Conservation (phyloP, 129 eudicot genomes). For the Artemisia annua region DNA sequence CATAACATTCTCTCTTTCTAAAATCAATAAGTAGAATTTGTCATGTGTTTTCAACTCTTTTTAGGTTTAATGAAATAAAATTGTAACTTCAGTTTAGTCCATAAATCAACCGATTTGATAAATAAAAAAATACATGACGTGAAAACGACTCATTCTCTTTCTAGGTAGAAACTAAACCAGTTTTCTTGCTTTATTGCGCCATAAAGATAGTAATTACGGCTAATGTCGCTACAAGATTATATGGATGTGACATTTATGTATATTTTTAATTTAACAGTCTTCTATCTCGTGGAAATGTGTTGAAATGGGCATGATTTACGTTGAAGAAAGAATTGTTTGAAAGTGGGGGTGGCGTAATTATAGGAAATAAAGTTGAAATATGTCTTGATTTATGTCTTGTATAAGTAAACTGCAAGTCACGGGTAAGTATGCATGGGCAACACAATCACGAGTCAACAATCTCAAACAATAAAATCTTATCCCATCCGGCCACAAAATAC, state of each 20-base stretch:
- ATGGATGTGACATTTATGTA: not conserved
- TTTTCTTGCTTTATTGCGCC: too few species aligned
- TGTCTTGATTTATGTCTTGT: conserved; percentile 12
- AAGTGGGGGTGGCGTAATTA: conserved; percentile 16
- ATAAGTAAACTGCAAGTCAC: conserved; percentile 10
- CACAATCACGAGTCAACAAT: conserved; percentile 21
- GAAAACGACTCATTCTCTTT: too few species aligned
- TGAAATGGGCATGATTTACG: conserved; percentile 26
- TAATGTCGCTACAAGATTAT: not conserved
- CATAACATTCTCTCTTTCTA: too few species aligned
- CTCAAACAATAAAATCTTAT: not conserved
- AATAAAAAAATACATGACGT: too few species aligned
- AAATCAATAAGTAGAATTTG: too few species aligned
- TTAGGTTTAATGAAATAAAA: too few species aligned
- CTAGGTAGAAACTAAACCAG: too few species aligned
- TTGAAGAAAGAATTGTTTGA: conserved; percentile 8
- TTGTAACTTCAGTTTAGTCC: too few species aligned
- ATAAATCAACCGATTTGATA: too few species aligned
- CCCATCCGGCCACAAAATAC: conserved; percentile 14
- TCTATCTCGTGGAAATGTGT: not conserved
- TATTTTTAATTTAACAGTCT: not conserved
- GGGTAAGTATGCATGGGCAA: conserved; percentile 1
- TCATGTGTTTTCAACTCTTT: too few species aligned
- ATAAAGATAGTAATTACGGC: not conserved
- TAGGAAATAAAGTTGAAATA: conserved; percentile 20